Evolutionary conservation across 176 grass and related monocot species (phyloP).

Genomic region (Avena atlantica): DNA sequence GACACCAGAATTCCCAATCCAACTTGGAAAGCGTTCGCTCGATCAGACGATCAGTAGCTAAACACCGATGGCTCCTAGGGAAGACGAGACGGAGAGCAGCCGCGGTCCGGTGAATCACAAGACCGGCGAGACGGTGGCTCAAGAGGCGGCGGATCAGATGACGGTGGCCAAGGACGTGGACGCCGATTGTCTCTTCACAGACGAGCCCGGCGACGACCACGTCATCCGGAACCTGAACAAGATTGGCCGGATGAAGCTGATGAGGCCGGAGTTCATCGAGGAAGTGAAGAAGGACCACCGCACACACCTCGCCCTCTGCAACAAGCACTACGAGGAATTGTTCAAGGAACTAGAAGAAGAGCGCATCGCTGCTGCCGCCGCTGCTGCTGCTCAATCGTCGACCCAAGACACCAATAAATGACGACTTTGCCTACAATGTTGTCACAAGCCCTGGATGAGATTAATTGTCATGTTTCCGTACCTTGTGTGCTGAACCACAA

Average conservation of each 20-base stretch:
- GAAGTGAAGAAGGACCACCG: neutral
- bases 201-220: neutral
- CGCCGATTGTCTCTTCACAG: neutral
- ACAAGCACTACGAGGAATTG: neutral
- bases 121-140: too few species aligned
- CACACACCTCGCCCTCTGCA: neutral
- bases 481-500: too few species aligned
- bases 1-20: too few species aligned
- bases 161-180: neutral
- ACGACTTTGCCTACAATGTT: too few species aligned
- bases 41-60: too few species aligned
- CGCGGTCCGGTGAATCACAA: too few species aligned
- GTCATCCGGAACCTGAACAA: neutral
- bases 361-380: neutral
- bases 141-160: too few species aligned
- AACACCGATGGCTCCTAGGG: too few species aligned
- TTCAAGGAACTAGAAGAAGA: neutral
- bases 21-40: too few species aligned
- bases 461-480: too few species aligned
- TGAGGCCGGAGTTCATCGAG: neutral
- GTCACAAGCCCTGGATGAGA: too few species aligned
- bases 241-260: neutral
- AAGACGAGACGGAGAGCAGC: too few species aligned
- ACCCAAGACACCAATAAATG: neutral
- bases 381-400: neutral